Base-by-base conservation (phyloP, 495 filamentous ascomycete genomes). In the Xylaria telfairii region DNA sequence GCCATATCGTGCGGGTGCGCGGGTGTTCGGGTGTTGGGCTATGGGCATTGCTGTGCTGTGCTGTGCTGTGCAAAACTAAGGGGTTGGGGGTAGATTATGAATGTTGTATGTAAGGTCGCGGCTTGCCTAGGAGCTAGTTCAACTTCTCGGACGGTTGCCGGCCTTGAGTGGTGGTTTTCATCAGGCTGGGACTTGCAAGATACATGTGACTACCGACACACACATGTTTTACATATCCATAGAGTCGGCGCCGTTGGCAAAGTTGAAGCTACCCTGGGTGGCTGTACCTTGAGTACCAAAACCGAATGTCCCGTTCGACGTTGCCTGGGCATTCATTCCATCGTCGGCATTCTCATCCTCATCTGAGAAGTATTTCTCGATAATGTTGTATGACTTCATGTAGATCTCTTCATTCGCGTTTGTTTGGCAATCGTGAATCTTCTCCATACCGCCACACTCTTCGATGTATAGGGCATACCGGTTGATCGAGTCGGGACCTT, bases 371-470 rank as follows among this genome's bases (percentile, higher is more conserved):
- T 99, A 98, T 86, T 97, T 98, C 88, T 98, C 96, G 76, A 99
- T 99, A 83, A 99, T 98, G 86, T 96, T 98, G 87, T 97, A 99
- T 0, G 96, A 97, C 90, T 99, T 99, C 96, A 99, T 98, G 87
- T 99, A 99, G 75, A 99, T 99, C 84, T 99, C 96, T 83, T 98
- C 96, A 84, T 99, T 99, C 83, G 96, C 95, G 75, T 99, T 99
- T 83, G 95, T 97, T 86, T 99, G 96, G 89, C 96, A 97, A 74
- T 98, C 95, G 82, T 99, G 96, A 77, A 99, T 98, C 90, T 98
- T 98, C 86, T 98, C 95, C 96, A 99, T 99, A 73, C 96, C 96
- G 73, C 93, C 93, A 69, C 94, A 96, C 80, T 99, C 96, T 84
- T 99, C 96, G 74, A 99, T 99, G 85, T 96, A 97, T 72, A 99